phyloP scores from a whole-genome alignment of 2,329 filamentous ascomycete genomes.

The Alternaria arbusti region DNA sequence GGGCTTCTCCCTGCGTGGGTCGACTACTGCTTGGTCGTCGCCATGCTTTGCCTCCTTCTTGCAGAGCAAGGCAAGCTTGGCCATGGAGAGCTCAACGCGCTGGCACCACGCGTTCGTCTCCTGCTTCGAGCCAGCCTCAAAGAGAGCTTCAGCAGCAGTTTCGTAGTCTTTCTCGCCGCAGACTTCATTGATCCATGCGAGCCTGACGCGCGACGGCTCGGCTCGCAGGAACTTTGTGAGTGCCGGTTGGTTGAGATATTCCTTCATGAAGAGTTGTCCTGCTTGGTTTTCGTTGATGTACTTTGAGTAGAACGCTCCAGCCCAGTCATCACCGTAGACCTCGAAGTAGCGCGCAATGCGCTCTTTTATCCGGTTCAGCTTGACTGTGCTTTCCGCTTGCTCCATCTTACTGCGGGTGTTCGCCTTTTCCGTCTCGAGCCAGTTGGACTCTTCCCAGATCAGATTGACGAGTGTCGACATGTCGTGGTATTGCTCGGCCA shows the following conservation, averaged over 20 bases:
- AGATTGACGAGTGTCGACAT: constrained; percentile 67
- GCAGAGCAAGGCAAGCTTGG: constrained; percentile 73
- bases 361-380: constrained; percentile 53
- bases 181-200: constrained; percentile 96
- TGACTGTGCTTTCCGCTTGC: constrained; percentile 41
- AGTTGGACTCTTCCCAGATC: constrained; percentile 54
- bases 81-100: constrained; percentile 88
- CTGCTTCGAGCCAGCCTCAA: constrained; percentile 70
- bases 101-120: constrained; percentile 90
- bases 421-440: constrained; percentile 43
- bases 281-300: constrained; percentile 65
- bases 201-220: constrained; percentile 72
- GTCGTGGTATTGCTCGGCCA: constrained; percentile 69
- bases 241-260: constrained; percentile 71
- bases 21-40: constrained; percentile 43
- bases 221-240: constrained; percentile 81
- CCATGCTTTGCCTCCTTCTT: constrained; percentile 55
- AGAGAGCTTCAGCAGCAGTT: constrained; percentile 73
- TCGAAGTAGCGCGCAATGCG: constrained; percentile 62
- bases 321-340: constrained; percentile 70
- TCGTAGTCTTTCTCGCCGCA: constrained; percentile 75
- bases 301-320: constrained; percentile 80
- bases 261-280: constrained; percentile 66
- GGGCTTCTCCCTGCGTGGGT: constrained; percentile 28
- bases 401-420: constrained; percentile 44